phyloP scores from a whole-genome alignment of 192 early-diverging fungal genomes.

The Rhizophlyctis rosea region DNA sequence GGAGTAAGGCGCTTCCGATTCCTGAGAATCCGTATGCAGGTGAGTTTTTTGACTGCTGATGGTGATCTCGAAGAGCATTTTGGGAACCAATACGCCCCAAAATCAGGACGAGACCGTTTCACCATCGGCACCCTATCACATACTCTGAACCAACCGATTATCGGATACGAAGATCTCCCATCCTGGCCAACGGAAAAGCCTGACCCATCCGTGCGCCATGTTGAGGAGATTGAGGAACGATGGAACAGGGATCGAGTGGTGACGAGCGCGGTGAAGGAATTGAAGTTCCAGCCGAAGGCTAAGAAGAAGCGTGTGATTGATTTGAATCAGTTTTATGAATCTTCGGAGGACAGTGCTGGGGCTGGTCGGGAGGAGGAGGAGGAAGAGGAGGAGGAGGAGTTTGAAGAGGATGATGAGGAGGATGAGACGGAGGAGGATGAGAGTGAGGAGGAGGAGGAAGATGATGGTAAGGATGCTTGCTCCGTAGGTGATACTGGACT shows the following conservation, averaged over 20 bases:
- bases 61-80: slow-evolving; percentile 8
- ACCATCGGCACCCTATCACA: slow-evolving; percentile 47
- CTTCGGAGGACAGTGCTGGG: slow-evolving; percentile 33
- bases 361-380: slow-evolving; percentile 39
- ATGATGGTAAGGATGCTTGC: slow-evolving; percentile 10
- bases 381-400: slow-evolving; percentile 38
- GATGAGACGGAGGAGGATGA: slow-evolving; percentile 32
- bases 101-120: slow-evolving; percentile 28
- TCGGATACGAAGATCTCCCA: slow-evolving; percentile 75
- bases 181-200: slow-evolving; percentile 69
- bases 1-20: slow-evolving; percentile 24
- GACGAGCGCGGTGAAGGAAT: slow-evolving; percentile 1
- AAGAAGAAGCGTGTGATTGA: slow-evolving; percentile 29
- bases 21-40: slow-evolving; percentile 26
- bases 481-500: too few relatives aligned
- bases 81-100: slow-evolving; percentile 1
- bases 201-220: slow-evolving; percentile 45
- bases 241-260: slow-evolving; percentile 36
- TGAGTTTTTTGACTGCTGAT: slow-evolving; percentile 9
- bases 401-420: slow-evolving; percentile 43
- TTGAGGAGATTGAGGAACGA: slow-evolving; percentile 25
- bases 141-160: slow-evolving; percentile 29
- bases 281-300: slow-evolving; percentile 11
- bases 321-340: slow-evolving; percentile 33
- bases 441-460: slow-evolving; percentile 29